These are phyloP conservation scores for Biscogniauxia marginata DNA, from an alignment of 2,329 filamentous ascomycete genomes.

Conservation along the genomic window DNA sequence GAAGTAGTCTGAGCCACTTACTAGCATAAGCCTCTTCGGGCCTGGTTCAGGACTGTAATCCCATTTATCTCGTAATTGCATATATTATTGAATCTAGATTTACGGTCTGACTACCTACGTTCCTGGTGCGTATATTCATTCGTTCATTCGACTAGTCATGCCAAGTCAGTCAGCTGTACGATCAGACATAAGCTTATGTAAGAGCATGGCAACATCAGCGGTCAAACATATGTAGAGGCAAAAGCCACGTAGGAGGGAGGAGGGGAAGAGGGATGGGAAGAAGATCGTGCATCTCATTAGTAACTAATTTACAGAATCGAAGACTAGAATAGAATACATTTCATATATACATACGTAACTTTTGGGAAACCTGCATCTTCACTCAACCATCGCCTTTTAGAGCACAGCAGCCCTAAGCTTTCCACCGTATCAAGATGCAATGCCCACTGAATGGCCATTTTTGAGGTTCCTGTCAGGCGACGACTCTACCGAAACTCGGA, in stretches of 20 bases:
- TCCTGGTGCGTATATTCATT: too few species aligned
- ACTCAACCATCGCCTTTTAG: neutral
- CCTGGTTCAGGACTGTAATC: neutral
- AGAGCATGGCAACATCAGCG: too few species aligned
- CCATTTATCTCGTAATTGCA: neutral
- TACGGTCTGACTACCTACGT: neutral
- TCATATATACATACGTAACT: neutral
- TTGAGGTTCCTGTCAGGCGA: neutral
- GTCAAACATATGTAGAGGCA: neutral
- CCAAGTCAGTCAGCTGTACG: neutral
- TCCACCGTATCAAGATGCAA: neutral
- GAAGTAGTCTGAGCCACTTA: neutral
- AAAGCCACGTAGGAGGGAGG: neutral
- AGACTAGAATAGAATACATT: neutral
- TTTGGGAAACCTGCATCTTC: too few species aligned
- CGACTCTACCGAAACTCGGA: neutral
- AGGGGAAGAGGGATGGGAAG: neutral
- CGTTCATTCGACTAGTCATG: neutral
- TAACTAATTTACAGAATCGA: neutral
- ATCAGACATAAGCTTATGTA: neutral
- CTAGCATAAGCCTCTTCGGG: neutral
- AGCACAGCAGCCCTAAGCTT: neutral
- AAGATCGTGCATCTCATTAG: neutral
- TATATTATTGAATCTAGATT: neutral
- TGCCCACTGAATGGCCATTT: neutral